Evolutionary conservation across 306 rosid species (phyloP), one percentile per base, ranked within the genome.

Genomic region (Gastrolobium bilobum): DNA sequence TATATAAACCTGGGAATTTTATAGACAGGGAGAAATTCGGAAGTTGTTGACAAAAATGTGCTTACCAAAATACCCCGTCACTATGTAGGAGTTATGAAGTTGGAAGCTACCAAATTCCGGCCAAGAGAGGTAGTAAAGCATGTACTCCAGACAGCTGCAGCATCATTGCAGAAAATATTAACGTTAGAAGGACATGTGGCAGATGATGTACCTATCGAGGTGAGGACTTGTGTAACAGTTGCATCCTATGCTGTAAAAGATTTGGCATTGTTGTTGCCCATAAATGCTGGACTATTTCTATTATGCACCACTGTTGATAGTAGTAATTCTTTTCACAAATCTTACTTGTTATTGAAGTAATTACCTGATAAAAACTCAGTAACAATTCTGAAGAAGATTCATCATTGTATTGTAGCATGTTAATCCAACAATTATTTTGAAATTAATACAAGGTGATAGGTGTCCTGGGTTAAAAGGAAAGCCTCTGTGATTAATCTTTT

Each of bases 141-240:
- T 83, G 97, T 93, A 13, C 92, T 93, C 13, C 98, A 93, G 86
- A 88, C 97, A 13, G 94, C 98, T n/a, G 97, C 94, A 4, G 98
- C 92, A 59, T 93, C 98, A 29, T 76, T 93, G 82, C 93, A 89
- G 88, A 93, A 91, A 70, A 65, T 77, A 31, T 70, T 93, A 81
- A 90, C 89, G 77, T 83, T 93, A 79, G 93, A 93, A 87, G 98
- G 98, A 53, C 89, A 88, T 71, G 89, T 93, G 9, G 81, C 85
- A 9, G 94, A 88, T 86, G 93, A 89, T 80, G 98, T 91, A 65
- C 98, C 98, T 4, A 61, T 89, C 54, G 98, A 91, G 93, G 98
- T 93, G 82, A 75, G 86, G 71, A 68, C 39, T 68, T 58, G 7
- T 39, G 63, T 14, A 10, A 73, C 29, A 29, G 51, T 64, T 48